Evolutionary conservation across 2,329 filamentous ascomycete genomes (phyloP).

Genomic region (Anthostomella pinea): DNA sequence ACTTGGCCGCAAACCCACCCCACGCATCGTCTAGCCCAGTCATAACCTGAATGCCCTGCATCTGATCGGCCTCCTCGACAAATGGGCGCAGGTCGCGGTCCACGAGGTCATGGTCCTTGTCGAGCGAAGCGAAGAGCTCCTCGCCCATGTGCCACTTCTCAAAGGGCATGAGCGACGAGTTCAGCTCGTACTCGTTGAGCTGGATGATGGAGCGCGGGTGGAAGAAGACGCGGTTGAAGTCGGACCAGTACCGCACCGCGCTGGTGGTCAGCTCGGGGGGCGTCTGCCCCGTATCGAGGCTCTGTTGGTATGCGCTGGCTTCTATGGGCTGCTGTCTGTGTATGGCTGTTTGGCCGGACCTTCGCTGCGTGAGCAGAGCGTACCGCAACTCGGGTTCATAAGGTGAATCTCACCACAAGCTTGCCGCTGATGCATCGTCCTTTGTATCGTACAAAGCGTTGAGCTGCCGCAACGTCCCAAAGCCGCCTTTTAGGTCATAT

Average conservation of each 20-base stretch:
- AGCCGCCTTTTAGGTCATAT: constrained; percentile 92
- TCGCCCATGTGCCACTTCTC: constrained; percentile 72
- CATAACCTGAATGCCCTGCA: constrained; percentile 83
- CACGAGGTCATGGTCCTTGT: constrained; percentile 79
- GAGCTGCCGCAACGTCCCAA: constrained; percentile 82
- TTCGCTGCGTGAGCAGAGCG: constrained; percentile 29
- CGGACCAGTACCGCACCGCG: constrained; percentile 91
- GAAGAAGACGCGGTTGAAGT: constrained; percentile 90
- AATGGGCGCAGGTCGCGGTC: constrained; percentile 90
- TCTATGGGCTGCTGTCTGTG: constrained; percentile 67
- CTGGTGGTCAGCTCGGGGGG: constrained; percentile 63
- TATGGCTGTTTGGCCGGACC: constrained; percentile 65
- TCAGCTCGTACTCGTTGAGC: constrained; percentile 81
- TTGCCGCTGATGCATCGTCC: constrained; percentile 30
- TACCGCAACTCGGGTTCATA: constrained; percentile 5
- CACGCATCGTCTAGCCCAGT: constrained; percentile 73
- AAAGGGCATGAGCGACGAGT: constrained; percentile 77
- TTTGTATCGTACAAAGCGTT: constrained; percentile 78
- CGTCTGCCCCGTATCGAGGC: constrained; percentile 67
- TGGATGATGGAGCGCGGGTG: constrained; percentile 86
- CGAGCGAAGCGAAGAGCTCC: constrained; percentile 69
- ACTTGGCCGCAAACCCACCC: constrained; percentile 72
- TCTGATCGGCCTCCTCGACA: constrained; percentile 86
- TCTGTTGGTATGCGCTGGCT: constrained; percentile 73
- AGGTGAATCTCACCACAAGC: constrained; percentile 37